Evolutionary conservation across 495 filamentous ascomycete species (phyloP).

Genomic region (Lindgomyces ingoldianus): DNA sequence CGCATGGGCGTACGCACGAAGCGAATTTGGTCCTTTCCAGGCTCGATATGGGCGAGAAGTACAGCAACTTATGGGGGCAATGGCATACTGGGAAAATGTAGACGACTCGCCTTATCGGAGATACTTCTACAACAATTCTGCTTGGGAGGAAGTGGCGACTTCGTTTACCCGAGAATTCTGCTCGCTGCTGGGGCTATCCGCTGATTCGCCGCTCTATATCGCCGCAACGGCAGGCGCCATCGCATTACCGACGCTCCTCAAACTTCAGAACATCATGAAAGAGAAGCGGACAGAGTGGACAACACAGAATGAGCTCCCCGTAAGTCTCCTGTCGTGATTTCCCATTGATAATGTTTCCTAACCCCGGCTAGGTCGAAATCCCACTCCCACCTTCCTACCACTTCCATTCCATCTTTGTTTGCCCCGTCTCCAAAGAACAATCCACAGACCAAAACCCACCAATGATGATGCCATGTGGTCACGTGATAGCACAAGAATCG

Average conservation of each 20-base stretch:
- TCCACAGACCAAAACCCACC: constrained; percentile 90
- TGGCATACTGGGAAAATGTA: constrained; percentile 74
- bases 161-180: constrained; percentile 95
- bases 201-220: constrained; percentile 86
- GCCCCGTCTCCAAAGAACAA: constrained; percentile 94
- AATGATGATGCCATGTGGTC: constrained; percentile 97
- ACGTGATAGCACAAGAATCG: constrained; percentile 86
- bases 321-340: constrained; percentile 40
- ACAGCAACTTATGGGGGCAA: constrained; percentile 70
- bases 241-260: constrained; percentile 79
- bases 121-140: constrained; percentile 69
- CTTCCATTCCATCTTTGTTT: constrained; percentile 97
- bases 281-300: constrained; percentile 94
- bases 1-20: constrained; percentile 73
- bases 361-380: constrained; percentile 70
- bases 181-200: constrained; percentile 81
- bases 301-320: constrained; percentile 82
- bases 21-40: constrained; percentile 66
- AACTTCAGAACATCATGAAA: constrained; percentile 78
- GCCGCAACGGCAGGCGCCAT: constrained; percentile 90
- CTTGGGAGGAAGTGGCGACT: constrained; percentile 76
- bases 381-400: constrained; percentile 81
- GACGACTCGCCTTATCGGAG: constrained; percentile 68
- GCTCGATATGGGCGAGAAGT: constrained; percentile 72
- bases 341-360: neutral